These are phyloP conservation scores for Aspergillus nomiae DNA, from an alignment of 2,329 filamentous ascomycete genomes.

Conservation along the genomic window DNA sequence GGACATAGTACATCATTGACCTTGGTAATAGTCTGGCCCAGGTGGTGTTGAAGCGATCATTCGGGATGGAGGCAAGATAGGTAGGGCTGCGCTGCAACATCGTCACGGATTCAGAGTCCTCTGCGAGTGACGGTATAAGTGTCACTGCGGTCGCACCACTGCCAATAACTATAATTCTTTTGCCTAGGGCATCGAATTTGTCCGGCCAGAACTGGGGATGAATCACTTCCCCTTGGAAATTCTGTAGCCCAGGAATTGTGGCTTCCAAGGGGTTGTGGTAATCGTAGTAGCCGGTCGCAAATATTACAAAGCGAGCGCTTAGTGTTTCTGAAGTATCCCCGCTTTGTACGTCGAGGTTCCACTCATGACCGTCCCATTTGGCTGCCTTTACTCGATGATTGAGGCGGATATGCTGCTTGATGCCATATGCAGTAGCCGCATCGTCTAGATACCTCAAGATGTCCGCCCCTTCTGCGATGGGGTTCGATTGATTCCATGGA, in stretches of 20 bases:
- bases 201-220: slow-evolving; percentile 76
- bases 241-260: slow-evolving; percentile 64
- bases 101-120: slow-evolving; percentile 64
- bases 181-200: slow-evolving; percentile 62
- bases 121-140: slow-evolving; percentile 66
- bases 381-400: slow-evolving; percentile 50
- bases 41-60: slow-evolving; percentile 11
- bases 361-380: slow-evolving; percentile 58
- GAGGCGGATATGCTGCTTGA: slow-evolving; percentile 56
- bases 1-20: neutral
- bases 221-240: slow-evolving; percentile 62
- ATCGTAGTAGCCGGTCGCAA: slow-evolving; percentile 70
- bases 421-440: slow-evolving; percentile 50
- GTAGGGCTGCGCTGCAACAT: slow-evolving; percentile 77
- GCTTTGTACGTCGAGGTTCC: slow-evolving; percentile 48
- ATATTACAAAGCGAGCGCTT: slow-evolving; percentile 52
- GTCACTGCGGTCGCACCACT: slow-evolving; percentile 78
- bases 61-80: slow-evolving; percentile 61
- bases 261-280: slow-evolving; percentile 63
- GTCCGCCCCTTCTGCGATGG: slow-evolving; percentile 53
- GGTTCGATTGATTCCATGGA: slow-evolving; percentile 60
- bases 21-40: neutral
- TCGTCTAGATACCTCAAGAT: slow-evolving; percentile 56
- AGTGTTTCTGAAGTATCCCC: slow-evolving; percentile 16
- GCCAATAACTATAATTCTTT: slow-evolving; percentile 70